Evolutionary conservation across 371 early-diverging fungal species (phyloP), one percentile per base, ranked within the genome.

Genomic region (Actinomucor elegans): DNA sequence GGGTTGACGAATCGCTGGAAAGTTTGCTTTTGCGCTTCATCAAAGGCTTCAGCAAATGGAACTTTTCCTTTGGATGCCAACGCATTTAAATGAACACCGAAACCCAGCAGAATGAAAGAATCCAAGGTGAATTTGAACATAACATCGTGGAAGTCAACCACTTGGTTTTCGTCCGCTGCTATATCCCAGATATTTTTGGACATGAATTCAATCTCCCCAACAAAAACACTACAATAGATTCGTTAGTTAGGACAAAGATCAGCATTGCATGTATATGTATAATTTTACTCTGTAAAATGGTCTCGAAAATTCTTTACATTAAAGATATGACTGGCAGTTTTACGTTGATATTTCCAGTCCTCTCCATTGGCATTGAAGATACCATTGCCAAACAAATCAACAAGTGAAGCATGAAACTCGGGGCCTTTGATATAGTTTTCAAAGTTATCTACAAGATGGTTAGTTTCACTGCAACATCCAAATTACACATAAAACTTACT

Each of bases 121-220:
- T 85, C 84, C 48, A 85, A 32, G 1, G 84, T 84, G 51, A 83
- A 72, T 33, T 74, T 75, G 40, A 80, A 72, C 73, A 85, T 77
- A 40, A 81, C 31, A 11, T 77, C 83, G 10, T 84, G 81, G 20
- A 86, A 68, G 59, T 86, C 86, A 10, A 86, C 61, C 0, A 67
- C 59, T 12, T 55, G 31, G 31, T 66, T 56, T 5, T 53, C 38
- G 18, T 51, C 49, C 10, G 66, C 68, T 14, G 75, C 75, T 1
- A 37, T 27, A 26, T 79, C 73, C 27, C 73, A 64, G 32, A 71
- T 61, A 20, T 63, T 10, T 6, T 54, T 35, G 3, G 33, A 45
- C 63, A 69, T 64, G 23, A 50, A 44, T 1, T 47, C 20, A 24
- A 75, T 46, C 34, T 75, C 67, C 41, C 69, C 28, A 1, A 71